Base-by-base conservation (phyloP, 2,329 filamentous ascomycete genomes). In the Drechslerella dactyloides region DNA sequence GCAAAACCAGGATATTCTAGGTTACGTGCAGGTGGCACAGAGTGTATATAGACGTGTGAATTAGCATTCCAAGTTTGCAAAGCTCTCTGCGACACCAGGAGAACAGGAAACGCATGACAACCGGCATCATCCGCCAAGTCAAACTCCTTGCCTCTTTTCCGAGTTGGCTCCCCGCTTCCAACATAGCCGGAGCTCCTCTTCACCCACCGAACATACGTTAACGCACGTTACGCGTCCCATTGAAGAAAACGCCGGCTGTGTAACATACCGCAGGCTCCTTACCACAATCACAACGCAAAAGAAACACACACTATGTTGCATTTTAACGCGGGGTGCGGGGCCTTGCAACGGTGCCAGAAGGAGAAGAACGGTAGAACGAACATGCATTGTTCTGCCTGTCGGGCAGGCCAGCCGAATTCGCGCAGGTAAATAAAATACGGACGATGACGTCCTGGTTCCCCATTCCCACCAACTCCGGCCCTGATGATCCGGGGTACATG, bases 401-500 rank as follows among this genome's bases (percentile, higher is more conserved):
- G 58, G 58, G 44, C 53, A 62, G 53, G 46, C 40, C 59, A 70
- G 59, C 66, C 59, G 66, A 62, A 69, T 23, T 48, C 44, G 44
- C 44, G 44, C 44, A 48, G 44, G 54, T 50, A 53, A 63, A 54
- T 59, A 48, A 48, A 23, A 48, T 21, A 48, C 17, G 44, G 44
- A 48, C n/a, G 8, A 72, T 72, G 68, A 72, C 68, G 68, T 72
- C 60, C 55, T 60, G 8, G 21, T 48, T 60, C 50, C 66, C 60
- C n/a, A 64, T 55, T 59, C 30, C 59, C 48, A 56, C 35, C 44
- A 24, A 17, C 42, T 72, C 68, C 68, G 68, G 68, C 68, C 68
- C 68, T 72, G 68, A 72, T 72, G 68, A 72, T 72, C 68, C 68
- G 68, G 68, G 68, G 68, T 72, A 60, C 66, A 72, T 70, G 53